A percentile compares a stretch with the other conserved stretches of the same genome.
Conservation (phyloP, 73 alveolate species). For the Stentor roeselii region DNA sequence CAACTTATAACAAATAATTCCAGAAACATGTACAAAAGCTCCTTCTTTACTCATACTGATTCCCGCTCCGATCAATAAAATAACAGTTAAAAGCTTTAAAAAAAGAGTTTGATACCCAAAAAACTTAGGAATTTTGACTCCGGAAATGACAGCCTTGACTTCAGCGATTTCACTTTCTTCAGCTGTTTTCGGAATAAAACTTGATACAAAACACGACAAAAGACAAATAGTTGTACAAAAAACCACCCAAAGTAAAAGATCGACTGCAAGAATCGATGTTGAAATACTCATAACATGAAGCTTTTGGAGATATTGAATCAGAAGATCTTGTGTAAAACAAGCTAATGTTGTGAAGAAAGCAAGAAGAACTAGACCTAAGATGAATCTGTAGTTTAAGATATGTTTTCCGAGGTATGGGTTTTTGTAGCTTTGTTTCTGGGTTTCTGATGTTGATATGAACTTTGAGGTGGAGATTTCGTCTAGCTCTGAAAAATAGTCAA, state of each 20-base stretch:
- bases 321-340: neutral
- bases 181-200: slow-evolving; percentile 31
- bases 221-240: no score
- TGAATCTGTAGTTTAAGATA: neutral
- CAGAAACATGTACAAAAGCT: slow-evolving; percentile 89
- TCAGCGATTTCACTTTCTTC: slow-evolving; percentile 96
- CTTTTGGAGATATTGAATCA: neutral
- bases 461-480: neutral
- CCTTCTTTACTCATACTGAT: slow-evolving; percentile 91
- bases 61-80: slow-evolving; percentile 79
- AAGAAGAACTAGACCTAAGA: neutral
- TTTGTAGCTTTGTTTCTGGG: no score
- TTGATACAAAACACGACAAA: neutral
- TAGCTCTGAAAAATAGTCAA: neutral
- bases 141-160: slow-evolving; percentile 86
- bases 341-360: neutral
- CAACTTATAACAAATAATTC: slow-evolving; percentile 67
- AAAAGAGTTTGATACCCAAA: slow-evolving; percentile 69
- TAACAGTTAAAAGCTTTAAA: slow-evolving; percentile 78
- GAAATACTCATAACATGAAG: neutral
- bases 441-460: neutral
- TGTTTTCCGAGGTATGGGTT: neutral
- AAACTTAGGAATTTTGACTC: slow-evolving; percentile 80
- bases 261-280: neutral
- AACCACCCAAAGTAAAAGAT: neutral